phyloP scores from a whole-genome alignment of 306 rosid genomes.

The Corylus heterophylla region DNA sequence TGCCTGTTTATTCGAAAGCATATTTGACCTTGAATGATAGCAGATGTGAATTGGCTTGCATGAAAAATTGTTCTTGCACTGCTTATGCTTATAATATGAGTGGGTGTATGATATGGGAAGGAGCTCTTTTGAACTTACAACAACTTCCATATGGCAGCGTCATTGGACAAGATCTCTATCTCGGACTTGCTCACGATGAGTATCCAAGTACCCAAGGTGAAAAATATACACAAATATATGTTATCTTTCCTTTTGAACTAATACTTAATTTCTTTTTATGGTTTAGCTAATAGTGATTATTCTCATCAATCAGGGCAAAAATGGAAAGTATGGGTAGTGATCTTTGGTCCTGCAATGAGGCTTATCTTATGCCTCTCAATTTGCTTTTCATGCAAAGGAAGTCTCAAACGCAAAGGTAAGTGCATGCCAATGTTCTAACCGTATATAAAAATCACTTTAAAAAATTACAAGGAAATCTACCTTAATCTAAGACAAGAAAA shows the following conservation, averaged over 20 bases:
- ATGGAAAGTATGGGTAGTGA: not conserved
- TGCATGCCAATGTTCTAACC: too few species aligned
- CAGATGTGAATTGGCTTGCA: not conserved
- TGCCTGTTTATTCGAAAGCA: too few species aligned
- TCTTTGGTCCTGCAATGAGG: not conserved
- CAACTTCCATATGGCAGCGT: not conserved
- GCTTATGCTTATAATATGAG: not conserved
- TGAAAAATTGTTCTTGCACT: not conserved
- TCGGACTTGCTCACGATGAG: not conserved
- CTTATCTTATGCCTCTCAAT: not conserved
- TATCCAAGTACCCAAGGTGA: not conserved
- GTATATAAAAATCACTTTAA: too few species aligned
- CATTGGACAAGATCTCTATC: not conserved
- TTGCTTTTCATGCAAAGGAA: not conserved
- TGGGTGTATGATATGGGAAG: not conserved
- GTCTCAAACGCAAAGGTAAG: not conserved
- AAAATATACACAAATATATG: not conserved
- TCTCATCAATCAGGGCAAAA: not conserved
- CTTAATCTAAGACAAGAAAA: not conserved
- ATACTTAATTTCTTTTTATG: not conserved
- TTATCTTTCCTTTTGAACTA: not conserved
- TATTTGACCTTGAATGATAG: too few species aligned
- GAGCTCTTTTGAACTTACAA: not conserved
- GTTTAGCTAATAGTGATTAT: not conserved
- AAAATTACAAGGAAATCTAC: too few species aligned